Evolutionary conservation across 225 moss, liverwort and hornwort genomes (phyloP), one percentile per base, ranked within the genome.

Genomic region (Bryum argenteum): DNA sequence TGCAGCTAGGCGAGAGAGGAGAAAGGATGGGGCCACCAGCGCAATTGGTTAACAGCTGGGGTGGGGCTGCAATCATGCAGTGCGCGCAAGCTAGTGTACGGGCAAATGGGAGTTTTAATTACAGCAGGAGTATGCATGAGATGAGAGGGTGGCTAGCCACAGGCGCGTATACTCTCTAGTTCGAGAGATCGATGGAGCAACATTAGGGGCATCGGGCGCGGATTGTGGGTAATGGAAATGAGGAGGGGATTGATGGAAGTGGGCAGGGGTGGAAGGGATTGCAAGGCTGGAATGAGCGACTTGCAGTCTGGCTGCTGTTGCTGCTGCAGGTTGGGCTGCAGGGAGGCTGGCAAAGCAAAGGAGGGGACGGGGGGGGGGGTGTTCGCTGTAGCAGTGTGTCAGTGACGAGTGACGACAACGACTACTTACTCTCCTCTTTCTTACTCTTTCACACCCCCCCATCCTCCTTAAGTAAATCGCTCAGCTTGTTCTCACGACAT

Each of bases 51-150:
- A 20, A 55, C 21, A 50, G 38, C 60, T 24, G 26, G 54, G 72
- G 73, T 73, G 64, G 73, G 73, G 73, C 64, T 50, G 55, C 73
- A 73, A 73, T 73, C 73, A 73, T 73, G 64, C 73, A 73, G 16
- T 15, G 8, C 16, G 12, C 16, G 48, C 2, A 8, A 48, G 48
- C 16, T 48, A 15, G 6, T 48, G 48, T 48, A 48, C 48, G 48
- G 48, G 16, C 5, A 48, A 17, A 48, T 17, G 48, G 48, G 6
- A 48, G 48, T 48, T 33, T 33, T 33, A 33, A 33, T 33, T 48
- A 48, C 48, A 48, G 48, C 47, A 48, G 11, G 26, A 43, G 8
- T 2, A 1, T 44, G 44, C 11, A 12, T 44, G 44, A 44, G 44
- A 17, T 44, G 44, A 10, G 44, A 44, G 44, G 4, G 12, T 10